Conservation (phyloP, 2,329 filamentous ascomycete genomes). For the Westerdykella aurantiaca region DNA sequence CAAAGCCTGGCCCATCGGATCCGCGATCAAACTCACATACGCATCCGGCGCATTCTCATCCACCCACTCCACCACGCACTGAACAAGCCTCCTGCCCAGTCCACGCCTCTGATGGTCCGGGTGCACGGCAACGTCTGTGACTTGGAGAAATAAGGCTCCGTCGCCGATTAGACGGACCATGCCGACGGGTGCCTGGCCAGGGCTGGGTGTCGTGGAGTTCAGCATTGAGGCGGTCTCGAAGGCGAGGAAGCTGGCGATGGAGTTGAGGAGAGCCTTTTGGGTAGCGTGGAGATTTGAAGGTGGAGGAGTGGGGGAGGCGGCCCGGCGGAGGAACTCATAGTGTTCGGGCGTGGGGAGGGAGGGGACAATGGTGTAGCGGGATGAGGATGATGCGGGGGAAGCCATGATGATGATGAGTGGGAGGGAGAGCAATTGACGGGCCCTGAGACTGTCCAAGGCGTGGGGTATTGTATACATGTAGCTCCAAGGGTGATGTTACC, state of each 20-base stretch:
- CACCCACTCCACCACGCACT: conserved; percentile 40
- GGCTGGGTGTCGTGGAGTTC: conserved; percentile 13
- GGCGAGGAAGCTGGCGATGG: conserved; percentile 20
- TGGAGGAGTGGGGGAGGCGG: conserved; percentile 27
- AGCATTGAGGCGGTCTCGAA: conserved; percentile 22
- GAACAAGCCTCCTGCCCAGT: conserved; percentile 22
- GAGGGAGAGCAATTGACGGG: no score
- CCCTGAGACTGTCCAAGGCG: no score
- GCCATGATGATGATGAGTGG: no score
- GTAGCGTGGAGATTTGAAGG: conserved; percentile 17
- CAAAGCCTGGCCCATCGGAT: conserved; percentile 37
- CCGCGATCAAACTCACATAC: conserved; percentile 45
- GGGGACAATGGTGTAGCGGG: conserved; percentile 21
- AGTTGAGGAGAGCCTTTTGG: conserved; percentile 22
- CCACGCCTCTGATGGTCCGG: conserved; percentile 15
- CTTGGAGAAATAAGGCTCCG: conserved; percentile 48
- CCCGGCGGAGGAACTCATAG: conserved; percentile 27
- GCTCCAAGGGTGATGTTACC: no score
- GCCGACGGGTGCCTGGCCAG: conserved; percentile 31
- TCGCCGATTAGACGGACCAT: conserved; percentile 51
- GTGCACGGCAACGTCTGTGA: conserved; percentile 49
- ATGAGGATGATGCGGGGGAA: no score
- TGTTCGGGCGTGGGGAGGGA: conserved; percentile 23
- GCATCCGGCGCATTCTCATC: conserved; percentile 38
- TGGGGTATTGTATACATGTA: no score